Base-by-base conservation (phyloP, 2,329 filamentous ascomycete genomes). In the Phyllosticta citriasiana region DNA sequence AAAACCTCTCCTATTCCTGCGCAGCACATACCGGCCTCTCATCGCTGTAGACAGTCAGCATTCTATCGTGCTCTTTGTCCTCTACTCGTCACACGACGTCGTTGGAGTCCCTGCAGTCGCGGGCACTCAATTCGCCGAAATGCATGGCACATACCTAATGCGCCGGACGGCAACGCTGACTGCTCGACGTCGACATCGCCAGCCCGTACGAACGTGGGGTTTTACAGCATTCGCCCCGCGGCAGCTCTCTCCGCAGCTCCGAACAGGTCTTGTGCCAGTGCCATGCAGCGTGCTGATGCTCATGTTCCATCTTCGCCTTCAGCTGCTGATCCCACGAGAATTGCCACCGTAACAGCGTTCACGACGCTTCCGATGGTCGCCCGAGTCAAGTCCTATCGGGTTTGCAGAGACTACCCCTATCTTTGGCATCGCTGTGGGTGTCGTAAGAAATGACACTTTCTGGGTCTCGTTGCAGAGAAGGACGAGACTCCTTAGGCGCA, bases 111-210 rank as follows among this genome's bases (percentile, higher is more conserved):
- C 57, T 59, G 57, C 57, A 54, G 57, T 53, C 51, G 30, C 52
- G 57, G 57, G 52, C 57, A 60, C 52, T 26, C 57, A 60, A 60
- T 53, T 25, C 25, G n/a, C 35, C 52, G 57, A 52, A 60, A 60
- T 60, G 57, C 57, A 60, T 60, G 57, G 57, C 57, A 55, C 40
- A 54, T 54, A 19, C 40, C 40, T 47, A 47, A 47, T 47, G 40
- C 40, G 16, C 40, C 40, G n/a, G 40, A 47, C 40, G 40, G 40
- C 40, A 47, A 47, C 40, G 40, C 40, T 47, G 12, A 47, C 40
- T 47, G 14, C 40, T n/a, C 14, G 40, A 47, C 40, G 40, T 47
- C 14, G 14, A 47, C 40, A 47, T 47, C 40, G 7, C 40, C 40
- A 47, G 40, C 40, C 40, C 40, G 14, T 16, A 47, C 40, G 33